Conservation (phyloP, 108 stramenopile genomes). For the Cyclotella atomus region DNA sequence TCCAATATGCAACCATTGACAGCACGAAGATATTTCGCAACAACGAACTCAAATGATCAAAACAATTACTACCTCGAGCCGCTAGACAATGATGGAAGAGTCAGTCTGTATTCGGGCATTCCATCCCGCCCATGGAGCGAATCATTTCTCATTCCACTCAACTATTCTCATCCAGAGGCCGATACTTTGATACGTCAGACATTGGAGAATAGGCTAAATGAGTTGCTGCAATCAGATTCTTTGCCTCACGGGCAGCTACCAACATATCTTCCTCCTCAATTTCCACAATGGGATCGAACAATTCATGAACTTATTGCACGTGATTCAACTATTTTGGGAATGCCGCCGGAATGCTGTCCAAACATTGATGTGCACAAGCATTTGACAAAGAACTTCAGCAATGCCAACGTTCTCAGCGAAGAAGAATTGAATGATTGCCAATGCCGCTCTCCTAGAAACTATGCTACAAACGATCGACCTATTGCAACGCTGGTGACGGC, state of each 20-base stretch:
- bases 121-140: constrained; percentile 48
- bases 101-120: constrained; percentile 21
- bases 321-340: constrained; percentile 19
- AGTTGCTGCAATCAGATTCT: constrained; percentile 34
- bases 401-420: constrained; percentile 30
- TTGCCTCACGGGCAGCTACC: neutral
- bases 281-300: constrained; percentile 51
- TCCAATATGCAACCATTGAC: constrained; percentile 7
- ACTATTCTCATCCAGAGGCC: constrained; percentile 16
- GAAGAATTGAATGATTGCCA: constrained; percentile 43
- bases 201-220: constrained; percentile 30
- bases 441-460: constrained; percentile 51
- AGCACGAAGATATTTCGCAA: constrained; percentile 42
- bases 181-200: constrained; percentile 15
- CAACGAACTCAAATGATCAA: constrained; percentile 15
- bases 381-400: constrained; percentile 42
- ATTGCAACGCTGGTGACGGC: constrained; percentile 45
- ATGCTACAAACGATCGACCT: constrained; percentile 31
- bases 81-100: too few species aligned
- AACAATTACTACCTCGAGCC: constrained; percentile 40
- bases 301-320: constrained; percentile 34
- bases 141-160: constrained; percentile 24
- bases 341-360: constrained; percentile 52
- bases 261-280: constrained; percentile 50
- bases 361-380: constrained; percentile 26